phyloP scores from a whole-genome alignment of 2,329 filamentous ascomycete species.

The Penicillium concentricum region DNA sequence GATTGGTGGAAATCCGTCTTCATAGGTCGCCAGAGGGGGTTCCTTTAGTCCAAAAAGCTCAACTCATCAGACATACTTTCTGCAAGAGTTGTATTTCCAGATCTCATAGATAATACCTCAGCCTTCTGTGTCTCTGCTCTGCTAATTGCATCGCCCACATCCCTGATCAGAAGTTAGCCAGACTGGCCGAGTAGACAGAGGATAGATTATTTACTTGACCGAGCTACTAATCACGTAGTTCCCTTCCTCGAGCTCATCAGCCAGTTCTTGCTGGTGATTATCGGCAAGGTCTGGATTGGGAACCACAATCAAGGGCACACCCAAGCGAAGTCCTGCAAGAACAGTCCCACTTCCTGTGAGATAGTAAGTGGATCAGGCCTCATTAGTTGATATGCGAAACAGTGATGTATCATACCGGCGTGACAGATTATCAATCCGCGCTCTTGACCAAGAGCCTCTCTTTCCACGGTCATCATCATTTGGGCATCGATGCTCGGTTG shows the following conservation, averaged over 20 bases:
- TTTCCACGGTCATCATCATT: constrained; percentile 56
- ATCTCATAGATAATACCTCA: not conserved
- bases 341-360: constrained; percentile 80
- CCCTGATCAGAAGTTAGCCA: constrained; percentile 34
- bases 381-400: not conserved
- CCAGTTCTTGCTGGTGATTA: constrained; percentile 89
- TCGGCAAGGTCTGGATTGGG: constrained; percentile 79
- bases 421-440: constrained; percentile 83
- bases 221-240: constrained; percentile 74
- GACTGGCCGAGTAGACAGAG: not conserved
- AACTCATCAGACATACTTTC: constrained; percentile 45
- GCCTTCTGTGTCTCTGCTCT: constrained; percentile 44
- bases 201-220: constrained; percentile 55
- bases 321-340: constrained; percentile 72
- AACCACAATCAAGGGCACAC: constrained; percentile 80
- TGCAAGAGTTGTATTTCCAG: not conserved
- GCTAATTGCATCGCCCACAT: constrained; percentile 48
- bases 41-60: constrained; percentile 53
- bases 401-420: constrained; percentile 62
- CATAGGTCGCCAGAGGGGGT: not conserved
- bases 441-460: constrained; percentile 34
- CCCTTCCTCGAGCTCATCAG: constrained; percentile 68
- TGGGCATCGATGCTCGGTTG: constrained; percentile 59
- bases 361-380: constrained; percentile 5
- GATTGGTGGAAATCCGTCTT: not conserved